A percentile compares a stretch with the other conserved stretches of the same genome.
Conservation (phyloP, 2,329 filamentous ascomycete genomes). For the Ophiocordyceps sinensis region DNA sequence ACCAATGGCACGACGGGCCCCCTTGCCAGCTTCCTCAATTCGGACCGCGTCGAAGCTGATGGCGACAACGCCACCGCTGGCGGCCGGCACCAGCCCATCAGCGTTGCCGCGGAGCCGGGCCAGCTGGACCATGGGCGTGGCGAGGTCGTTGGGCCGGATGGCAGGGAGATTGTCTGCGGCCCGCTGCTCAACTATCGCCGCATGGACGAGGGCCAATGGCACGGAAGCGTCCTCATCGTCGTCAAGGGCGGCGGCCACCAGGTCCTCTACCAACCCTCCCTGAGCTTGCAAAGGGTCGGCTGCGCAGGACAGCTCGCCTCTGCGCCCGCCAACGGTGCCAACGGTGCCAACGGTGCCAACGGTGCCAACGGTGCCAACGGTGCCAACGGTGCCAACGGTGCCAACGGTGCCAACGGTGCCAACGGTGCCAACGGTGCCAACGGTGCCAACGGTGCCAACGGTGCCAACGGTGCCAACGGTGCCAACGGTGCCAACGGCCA, state of each 20-base stretch:
- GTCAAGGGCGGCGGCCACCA: slow-evolving; percentile 53
- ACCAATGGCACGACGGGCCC: slow-evolving; percentile 29
- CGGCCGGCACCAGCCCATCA: slow-evolving; percentile 31
- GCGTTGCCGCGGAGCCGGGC: slow-evolving; percentile 25
- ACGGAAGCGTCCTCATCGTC: slow-evolving; percentile 76
- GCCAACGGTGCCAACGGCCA: slow-evolving; percentile 14
- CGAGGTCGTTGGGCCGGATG: slow-evolving; percentile 20
- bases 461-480: slow-evolving; percentile 15
- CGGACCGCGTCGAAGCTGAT: slow-evolving; percentile 31
- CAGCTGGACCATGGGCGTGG: slow-evolving; percentile 6
- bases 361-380: slow-evolving; percentile 16
- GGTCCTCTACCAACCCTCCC: slow-evolving; percentile 41
- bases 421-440: slow-evolving; percentile 15
- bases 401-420: slow-evolving; percentile 17
- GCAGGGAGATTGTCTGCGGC: slow-evolving; percentile 51
- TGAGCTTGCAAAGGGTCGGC: slow-evolving; percentile 36
- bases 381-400: slow-evolving; percentile 16
- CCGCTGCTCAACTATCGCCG: slow-evolving; percentile 66
- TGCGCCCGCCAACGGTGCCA: slow-evolving; percentile 12
- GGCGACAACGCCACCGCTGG: slow-evolving; percentile 13
- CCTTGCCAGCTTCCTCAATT: slow-evolving; percentile 42
- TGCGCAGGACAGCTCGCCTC: slow-evolving; percentile 8
- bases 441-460: slow-evolving; percentile 15
- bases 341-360: slow-evolving; percentile 13
- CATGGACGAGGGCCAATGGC: slow-evolving; percentile 61